Base-by-base conservation (phyloP, 345 rosid species). In the Raphanus sativus region DNA sequence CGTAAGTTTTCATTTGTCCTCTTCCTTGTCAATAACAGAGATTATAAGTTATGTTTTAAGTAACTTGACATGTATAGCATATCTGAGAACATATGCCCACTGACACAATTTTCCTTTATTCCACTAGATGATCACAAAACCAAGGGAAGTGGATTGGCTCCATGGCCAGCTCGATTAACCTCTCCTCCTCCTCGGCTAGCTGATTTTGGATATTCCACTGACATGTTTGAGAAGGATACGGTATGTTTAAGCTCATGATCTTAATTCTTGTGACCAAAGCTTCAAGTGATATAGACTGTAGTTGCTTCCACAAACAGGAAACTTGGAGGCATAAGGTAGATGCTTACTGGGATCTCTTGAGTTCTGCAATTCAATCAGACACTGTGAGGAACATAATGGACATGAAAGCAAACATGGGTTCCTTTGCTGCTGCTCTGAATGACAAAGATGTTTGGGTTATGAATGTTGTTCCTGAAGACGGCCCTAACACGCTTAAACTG, bases 131-230 rank as follows among this genome's bases (percentile, higher is more conserved):
- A 86, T 77, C 97, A 92, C 25, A 87, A 69, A 78, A 83, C 82
- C 34, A 85, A 86, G 77, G 99, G 97, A 66, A 91, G 97, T 84
- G 96, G 89, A 65, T 87, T 95, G 86, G 92, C 96, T 69, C 97
- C 99, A 66, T 92, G 99, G 99, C 99, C 98, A 6, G 89, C 92
- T 75, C 87, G 99, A 68, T 84, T 88, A 85, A 91, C 86, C 38
- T 71, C 94, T 52, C 88, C 97, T 77, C 89, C 99, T 81, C 92
- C 94, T 10, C 84, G 98, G 50, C 91, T 95, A 81, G 89, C 94
- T 78, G 98, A 95, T 79, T 89, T 93, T 73, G 97, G 98, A 76
- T 92, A 92, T 79, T 84, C 94, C 8, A 83, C 29, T 28, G 90
- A 93, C 67, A 91, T 87, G 94, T 95, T 92, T 83, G 90, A 86